phyloP scores from a whole-genome alignment of 495 filamentous ascomycete genomes.

The Hyphodiscus hymeniophilus region DNA sequence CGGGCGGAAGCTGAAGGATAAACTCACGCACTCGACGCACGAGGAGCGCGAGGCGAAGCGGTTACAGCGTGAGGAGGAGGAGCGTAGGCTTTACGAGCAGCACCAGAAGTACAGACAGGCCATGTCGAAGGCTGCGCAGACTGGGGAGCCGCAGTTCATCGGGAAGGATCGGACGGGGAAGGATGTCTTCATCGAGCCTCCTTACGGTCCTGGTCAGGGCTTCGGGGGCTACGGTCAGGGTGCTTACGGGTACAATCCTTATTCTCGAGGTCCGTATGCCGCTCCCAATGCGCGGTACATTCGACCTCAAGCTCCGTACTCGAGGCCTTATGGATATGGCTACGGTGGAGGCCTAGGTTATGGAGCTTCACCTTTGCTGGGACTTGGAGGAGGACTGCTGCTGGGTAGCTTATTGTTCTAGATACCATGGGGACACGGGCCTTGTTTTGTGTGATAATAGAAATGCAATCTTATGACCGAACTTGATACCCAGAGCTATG shows the following conservation, averaged over 20 bases:
- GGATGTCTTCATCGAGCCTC: conserved; percentile 41
- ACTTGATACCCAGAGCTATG: no score
- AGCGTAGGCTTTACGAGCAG: conserved; percentile 28
- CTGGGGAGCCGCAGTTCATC: conserved; percentile 37
- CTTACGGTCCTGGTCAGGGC: conserved; percentile 8
- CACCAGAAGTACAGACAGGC: conserved; percentile 30
- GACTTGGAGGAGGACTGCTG: conserved; percentile 32
- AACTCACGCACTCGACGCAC: conserved; percentile 36
- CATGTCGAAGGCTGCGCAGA: conserved; percentile 32
- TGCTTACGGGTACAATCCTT: conserved; percentile 20
- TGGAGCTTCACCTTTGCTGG: conserved; percentile 29
- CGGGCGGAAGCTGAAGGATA: conserved; percentile 40
- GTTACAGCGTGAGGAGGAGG: conserved; percentile 30
- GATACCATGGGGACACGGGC: not conserved
- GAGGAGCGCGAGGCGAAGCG: conserved; percentile 32
- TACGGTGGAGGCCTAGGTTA: conserved; percentile 30
- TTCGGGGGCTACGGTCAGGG: conserved; percentile 10
- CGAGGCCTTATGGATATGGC: conserved; percentile 32
- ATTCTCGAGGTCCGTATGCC: conserved; percentile 14
- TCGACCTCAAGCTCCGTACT: conserved; percentile 34
- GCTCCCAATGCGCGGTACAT: conserved; percentile 36
- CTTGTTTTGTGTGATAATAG: no score
- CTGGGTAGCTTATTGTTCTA: conserved; percentile 30
- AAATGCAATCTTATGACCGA: no score
- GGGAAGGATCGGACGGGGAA: conserved; percentile 36